These are phyloP conservation scores for Symbiotaphrina buchneri DNA, from an alignment of 495 filamentous ascomycete species.

Conservation along the genomic window DNA sequence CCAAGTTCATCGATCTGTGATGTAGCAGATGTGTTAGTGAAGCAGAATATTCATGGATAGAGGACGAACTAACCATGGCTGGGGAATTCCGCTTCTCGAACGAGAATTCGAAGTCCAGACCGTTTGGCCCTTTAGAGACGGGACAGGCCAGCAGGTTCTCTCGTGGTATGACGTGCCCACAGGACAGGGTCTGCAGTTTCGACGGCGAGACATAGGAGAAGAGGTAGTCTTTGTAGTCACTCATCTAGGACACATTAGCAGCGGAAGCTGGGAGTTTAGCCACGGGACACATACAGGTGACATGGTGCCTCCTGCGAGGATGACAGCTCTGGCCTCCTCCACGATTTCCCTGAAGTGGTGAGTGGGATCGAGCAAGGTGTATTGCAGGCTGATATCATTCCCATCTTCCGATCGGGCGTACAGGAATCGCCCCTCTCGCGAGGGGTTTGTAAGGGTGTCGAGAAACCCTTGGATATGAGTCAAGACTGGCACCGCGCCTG, in stretches of 20 bases:
- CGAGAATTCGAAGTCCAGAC: conserved; percentile 62
- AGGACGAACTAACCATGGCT: conserved; percentile 20
- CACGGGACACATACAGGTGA: conserved; percentile 36
- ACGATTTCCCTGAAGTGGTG: conserved; percentile 80
- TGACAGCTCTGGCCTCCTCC: conserved; percentile 65
- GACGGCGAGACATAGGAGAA: conserved; percentile 48
- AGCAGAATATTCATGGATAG: neutral
- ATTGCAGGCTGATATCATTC: conserved; percentile 40
- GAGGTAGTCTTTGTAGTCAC: conserved; percentile 65
- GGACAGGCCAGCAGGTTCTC: conserved; percentile 61
- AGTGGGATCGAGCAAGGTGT: conserved; percentile 85
- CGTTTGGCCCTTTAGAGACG: conserved; percentile 25
- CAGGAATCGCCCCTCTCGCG: conserved; percentile 72
- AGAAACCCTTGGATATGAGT: conserved; percentile 73
- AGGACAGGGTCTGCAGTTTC: conserved; percentile 62
- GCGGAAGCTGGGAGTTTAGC: too few relatives aligned
- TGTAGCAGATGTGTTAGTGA: neutral
- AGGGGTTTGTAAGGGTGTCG: conserved; percentile 65
- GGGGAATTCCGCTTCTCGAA: conserved; percentile 47
- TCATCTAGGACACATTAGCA: conserved; percentile 40
- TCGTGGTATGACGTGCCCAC: conserved; percentile 78
- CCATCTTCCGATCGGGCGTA: conserved; percentile 31
- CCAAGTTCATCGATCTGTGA: conserved; percentile 55
- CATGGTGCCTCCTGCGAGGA: conserved; percentile 93
- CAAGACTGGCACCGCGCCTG: conserved; percentile 47